Evolutionary conservation across 2,329 filamentous ascomycete species (phyloP), one percentile per base, ranked within the genome.

Genomic region (Aphanoascus verrucosus): DNA sequence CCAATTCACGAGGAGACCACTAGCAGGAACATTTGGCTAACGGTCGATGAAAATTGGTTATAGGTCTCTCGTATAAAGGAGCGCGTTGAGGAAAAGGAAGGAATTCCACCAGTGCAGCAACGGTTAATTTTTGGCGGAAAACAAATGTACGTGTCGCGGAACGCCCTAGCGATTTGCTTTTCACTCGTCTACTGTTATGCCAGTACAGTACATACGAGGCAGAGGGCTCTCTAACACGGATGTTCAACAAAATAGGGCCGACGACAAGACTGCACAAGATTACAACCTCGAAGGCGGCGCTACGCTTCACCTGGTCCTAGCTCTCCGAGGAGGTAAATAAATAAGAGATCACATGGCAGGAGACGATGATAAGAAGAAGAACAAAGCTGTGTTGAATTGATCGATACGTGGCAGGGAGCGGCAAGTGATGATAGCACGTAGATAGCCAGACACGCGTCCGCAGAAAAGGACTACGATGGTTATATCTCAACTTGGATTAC

Each of bases 21-120:
- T n/a, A 28, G 7, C 7, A 7, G 23, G 23, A 28, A 28, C 23
- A 28, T 45, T 46, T 46, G n/a, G 8, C n/a, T 46, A 35, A 46
- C 31, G n/a, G 12, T 9, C n/a, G 20, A n/a, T n/a, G 2, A 32
- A 45, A 28, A 3, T 28, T 17, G 6, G 7, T 6, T 28, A 19
- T 60, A 94, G 89, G 87, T 97, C 62, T 84, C 86, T 40, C 84
- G 90, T 70, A 97, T 98, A 78, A 98, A 98, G 79, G 93, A 97
- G 74, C 90, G 91, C 65, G 93, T 98, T 53, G 93, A 98, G 72
- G 93, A 98, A 77, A 97, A 97, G 74, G 93, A 97, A 69, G 93
- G 93, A 54, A 98, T 98, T 64, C 91, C 93, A 42, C 93, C 93
- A 0, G 89, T 93, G 15, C 93, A 98, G 74, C 93, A 98, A 73